Evolutionary conservation across 2,329 filamentous ascomycete species (phyloP), one percentile per base, ranked within the genome.

Genomic region (Phialemoniopsis sp.): DNA sequence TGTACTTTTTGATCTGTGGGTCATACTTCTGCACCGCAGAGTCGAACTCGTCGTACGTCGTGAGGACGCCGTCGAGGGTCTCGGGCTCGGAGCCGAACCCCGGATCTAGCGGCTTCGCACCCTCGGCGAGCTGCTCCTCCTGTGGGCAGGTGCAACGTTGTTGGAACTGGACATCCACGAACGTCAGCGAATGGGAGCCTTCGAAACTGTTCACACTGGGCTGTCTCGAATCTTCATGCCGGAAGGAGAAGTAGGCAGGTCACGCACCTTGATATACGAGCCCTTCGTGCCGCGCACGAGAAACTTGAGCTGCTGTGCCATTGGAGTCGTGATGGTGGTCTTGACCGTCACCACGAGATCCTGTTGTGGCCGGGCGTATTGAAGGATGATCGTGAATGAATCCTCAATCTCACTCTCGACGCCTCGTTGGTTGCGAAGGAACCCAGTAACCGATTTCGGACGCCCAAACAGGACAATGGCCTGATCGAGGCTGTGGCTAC

Each of bases 401-500:
- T 76, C 69, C 13, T 68, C 61, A 9, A 68, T 57, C 4, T 52
- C 53, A 32, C 50, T 54, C 3, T 55, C 71, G 30, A 64, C 39
- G 3, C 45, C 49, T 28, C 78, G 62, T 49, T 79, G 71, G n/a
- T 70, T 70, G 6, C 70, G 66, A 32, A 82, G 64, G 43, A 82
- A 75, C 2, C 64, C 77, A 1, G 75, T 82, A 4, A 83, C 67
- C 3, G 61, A 68, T 45, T 74, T 59, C 0, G 80, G 80, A 35
- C 73, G 54, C 4, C 80, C 80, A 42, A 82, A 78, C 2, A 78
- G 55, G 19, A 66, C 53, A 35, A 80, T 71, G 1, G 72, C 73
- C 54, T 84, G 80, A 57, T 85, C 80, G 33, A 84, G 64, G 36
- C 81, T 60, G 56, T 84, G 80, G 13, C 75, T 73, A 13, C 79